A percentile compares a stretch with the other conserved stretches of the same genome.
phyloP scores from a whole-genome alignment of 2,329 filamentous ascomycete species.

The Tolypocladium cylindrosporum region DNA sequence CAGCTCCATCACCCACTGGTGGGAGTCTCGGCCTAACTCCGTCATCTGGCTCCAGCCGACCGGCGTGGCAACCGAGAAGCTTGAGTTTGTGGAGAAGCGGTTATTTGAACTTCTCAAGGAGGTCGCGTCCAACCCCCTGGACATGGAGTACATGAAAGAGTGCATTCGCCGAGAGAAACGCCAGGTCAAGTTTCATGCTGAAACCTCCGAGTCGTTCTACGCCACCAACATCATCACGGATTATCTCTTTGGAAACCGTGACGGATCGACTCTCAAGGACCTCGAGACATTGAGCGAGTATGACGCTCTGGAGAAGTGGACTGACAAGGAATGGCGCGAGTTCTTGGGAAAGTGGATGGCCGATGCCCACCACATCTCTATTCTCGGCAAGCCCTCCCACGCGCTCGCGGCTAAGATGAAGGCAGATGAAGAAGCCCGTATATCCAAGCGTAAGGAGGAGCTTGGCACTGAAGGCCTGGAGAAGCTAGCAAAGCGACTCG shows the following conservation, averaged over 20 bases:
- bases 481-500: constrained; percentile 63
- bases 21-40: constrained; percentile 69
- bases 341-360: constrained; percentile 79
- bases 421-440: constrained; percentile 64
- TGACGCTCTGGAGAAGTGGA: constrained; percentile 68
- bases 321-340: constrained; percentile 69
- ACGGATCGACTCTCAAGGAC: constrained; percentile 65
- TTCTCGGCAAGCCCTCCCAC: constrained; percentile 78
- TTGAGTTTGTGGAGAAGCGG: constrained; percentile 74
- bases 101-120: constrained; percentile 77
- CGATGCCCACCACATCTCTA: constrained; percentile 76
- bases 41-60: constrained; percentile 81
- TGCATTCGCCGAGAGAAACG: constrained; percentile 75
- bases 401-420: constrained; percentile 75
- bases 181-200: constrained; percentile 73
- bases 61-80: constrained; percentile 77
- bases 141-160: constrained; percentile 84
- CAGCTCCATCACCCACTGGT: constrained; percentile 72
- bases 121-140: constrained; percentile 67
- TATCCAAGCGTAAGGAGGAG: constrained; percentile 67
- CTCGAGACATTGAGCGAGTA: constrained; percentile 48
- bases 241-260: constrained; percentile 78
- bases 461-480: constrained; percentile 77
- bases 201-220: constrained; percentile 73
- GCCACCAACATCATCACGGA: constrained; percentile 81